Evolutionary conservation across 2,329 filamentous ascomycete genomes (phyloP).

Genomic region (Paraconiothyrium sp.): DNA sequence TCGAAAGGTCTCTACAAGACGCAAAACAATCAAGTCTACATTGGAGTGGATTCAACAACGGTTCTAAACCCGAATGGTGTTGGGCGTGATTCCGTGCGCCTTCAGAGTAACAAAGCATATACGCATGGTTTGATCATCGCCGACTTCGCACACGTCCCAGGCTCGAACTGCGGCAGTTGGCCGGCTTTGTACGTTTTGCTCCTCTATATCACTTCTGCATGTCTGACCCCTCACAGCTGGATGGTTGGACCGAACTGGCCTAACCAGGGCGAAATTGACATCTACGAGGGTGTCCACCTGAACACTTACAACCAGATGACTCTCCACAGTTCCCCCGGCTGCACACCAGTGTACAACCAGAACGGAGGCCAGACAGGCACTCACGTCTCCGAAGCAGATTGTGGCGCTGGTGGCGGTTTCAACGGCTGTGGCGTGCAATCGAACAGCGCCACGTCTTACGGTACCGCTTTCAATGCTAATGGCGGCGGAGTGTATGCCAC

Average conservation of each 20-base stretch:
- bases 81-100: conserved; percentile 48
- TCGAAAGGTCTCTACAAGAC: conserved; percentile 42
- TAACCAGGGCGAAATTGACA: conserved; percentile 49
- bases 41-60: conserved; percentile 48
- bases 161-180: conserved; percentile 50
- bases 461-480: conserved; percentile 51
- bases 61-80: conserved; percentile 43
- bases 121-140: conserved; percentile 51
- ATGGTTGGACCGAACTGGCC: conserved; percentile 53
- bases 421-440: conserved; percentile 45
- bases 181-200: conserved; percentile 45
- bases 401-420: conserved; percentile 47
- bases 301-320: conserved; percentile 50
- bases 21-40: conserved; percentile 48
- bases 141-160: conserved; percentile 52
- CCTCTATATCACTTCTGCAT: neutral
- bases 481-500: conserved; percentile 57
- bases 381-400: conserved; percentile 43
- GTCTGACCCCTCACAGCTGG: conserved; percentile 39
- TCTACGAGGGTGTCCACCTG: conserved; percentile 50
- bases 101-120: conserved; percentile 49
- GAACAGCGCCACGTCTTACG: conserved; percentile 43
- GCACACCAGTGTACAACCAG: conserved; percentile 40
- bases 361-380: conserved; percentile 42
- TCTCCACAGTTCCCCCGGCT: conserved; percentile 49